Conservation (phyloP, 208 protist genomes). For the Tritrichomonas foetus region DNA sequence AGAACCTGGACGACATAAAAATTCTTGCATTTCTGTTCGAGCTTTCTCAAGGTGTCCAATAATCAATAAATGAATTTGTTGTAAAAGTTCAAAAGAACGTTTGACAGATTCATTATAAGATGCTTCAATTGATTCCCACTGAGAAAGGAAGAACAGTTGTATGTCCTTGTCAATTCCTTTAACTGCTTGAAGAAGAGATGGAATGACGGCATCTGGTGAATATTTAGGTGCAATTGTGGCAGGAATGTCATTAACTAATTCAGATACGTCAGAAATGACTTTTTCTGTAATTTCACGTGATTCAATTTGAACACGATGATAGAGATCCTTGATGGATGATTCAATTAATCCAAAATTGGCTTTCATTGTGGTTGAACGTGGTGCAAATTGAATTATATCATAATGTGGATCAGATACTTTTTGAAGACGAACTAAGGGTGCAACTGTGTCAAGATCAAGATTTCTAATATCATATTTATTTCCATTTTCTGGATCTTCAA, state of each 20-base stretch:
- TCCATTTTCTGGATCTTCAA: neutral
- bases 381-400: neutral
- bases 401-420: neutral
- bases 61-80: neutral
- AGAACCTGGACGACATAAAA: neutral
- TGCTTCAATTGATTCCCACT: neutral
- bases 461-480: neutral
- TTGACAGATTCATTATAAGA: neutral
- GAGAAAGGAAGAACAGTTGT: neutral
- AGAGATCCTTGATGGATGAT: neutral
- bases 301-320: neutral
- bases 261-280: neutral
- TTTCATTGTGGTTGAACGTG: neutral
- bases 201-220: neutral
- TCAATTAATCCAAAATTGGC: neutral
- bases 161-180: neutral
- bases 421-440: neutral
- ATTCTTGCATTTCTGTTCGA: neutral
- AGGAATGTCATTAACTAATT: neutral
- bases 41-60: neutral
- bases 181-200: neutral
- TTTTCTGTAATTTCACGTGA: neutral
- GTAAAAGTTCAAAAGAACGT: neutral
- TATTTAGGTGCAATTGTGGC: neutral
- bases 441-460: neutral